Base-by-base conservation (phyloP, 1,139 yeast species). In the Candida freyschussii region DNA sequence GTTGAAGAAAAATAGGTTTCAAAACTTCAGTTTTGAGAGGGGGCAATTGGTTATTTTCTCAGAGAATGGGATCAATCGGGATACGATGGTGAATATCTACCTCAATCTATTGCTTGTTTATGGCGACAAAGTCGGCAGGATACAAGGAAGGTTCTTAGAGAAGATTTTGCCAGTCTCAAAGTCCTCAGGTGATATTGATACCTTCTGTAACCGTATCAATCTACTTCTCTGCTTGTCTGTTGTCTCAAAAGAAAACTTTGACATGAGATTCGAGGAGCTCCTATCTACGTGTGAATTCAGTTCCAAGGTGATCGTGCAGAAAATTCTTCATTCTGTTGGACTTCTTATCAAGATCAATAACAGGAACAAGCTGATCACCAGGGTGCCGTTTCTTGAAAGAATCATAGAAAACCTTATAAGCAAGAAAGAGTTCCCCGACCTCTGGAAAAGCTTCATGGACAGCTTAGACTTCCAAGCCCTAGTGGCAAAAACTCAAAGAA, bases 131-230 rank as follows among this genome's bases (percentile, higher is more conserved):
- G 24, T 34, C 2, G 28, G 19, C 4, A 22, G 14, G 7, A 24
- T 38, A 9, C 20, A 43, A 5, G 38, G 39, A 4, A 40, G 48
- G 19, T 37, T 48, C 12, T 24, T 47, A 19, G 54, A 50, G 17
- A 45, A 36, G 13, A 29, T 47, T 4, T 29, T 41, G 1, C 54
- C 54, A 0, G 35, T 50, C 2, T 40, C 51, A 3, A 45, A 34
- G 22, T 27, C 40, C 1, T 21, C 36, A 1, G 12, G 43, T 17
- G 41, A 35, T 21, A 15, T 39, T 13, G 21, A 18, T 2, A 33
- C 45, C 2, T 41, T 48, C 16, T 39, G 41, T 27, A 50, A 50
- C 37, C 39, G 53, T 25, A 17, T 42, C 17, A 50, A 48, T 17
- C 35, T 50, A 1, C 13, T 48, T 1, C 26, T 48, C 2, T 38